Evolutionary conservation across 805 yeast genomes (phyloP).

Genomic region (Komagataella kurtzmanii): DNA sequence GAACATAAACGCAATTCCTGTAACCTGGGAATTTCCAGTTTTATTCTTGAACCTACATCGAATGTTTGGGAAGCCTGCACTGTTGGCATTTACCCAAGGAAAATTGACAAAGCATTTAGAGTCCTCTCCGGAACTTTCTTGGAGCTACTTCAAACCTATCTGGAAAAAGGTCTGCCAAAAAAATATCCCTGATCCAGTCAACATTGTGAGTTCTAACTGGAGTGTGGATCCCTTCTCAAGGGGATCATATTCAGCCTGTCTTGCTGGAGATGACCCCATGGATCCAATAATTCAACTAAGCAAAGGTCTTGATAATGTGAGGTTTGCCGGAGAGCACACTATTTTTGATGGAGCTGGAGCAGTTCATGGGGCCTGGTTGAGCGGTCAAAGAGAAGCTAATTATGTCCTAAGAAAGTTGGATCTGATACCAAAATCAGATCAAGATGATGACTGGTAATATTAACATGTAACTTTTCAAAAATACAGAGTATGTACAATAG

Average conservation of each 20-base stretch:
- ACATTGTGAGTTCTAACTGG: constrained; percentile 55
- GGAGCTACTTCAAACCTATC: constrained; percentile 46
- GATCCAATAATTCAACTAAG: constrained; percentile 47
- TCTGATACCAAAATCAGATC: not conserved
- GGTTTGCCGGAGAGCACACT: constrained; percentile 92
- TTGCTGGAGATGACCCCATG: constrained; percentile 57
- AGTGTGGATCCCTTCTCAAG: constrained; percentile 62
- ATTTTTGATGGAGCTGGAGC: constrained; percentile 82
- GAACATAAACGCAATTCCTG: constrained; percentile 12
- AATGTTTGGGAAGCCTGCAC: constrained; percentile 32
- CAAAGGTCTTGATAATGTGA: constrained; percentile 40
- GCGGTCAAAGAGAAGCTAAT: constrained; percentile 36
- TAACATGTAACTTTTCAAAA: no score
- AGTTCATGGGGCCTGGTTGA: constrained; percentile 80
- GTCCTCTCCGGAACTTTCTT: constrained; percentile 34
- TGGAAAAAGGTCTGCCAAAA: constrained; percentile 15
- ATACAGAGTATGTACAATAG: not conserved
- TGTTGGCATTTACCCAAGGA: constrained; percentile 59
- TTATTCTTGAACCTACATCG: constrained; percentile 46
- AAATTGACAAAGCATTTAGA: constrained; percentile 56
- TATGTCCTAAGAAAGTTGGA: constrained; percentile 1
- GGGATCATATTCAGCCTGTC: constrained; percentile 73
- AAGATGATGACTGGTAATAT: not conserved
- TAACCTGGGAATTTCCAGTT: constrained; percentile 47
- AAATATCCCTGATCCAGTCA: constrained; percentile 19